These are phyloP conservation scores for Yamadazyma laniorum DNA, from an alignment of 805 yeast genomes.

Conservation along the genomic window DNA sequence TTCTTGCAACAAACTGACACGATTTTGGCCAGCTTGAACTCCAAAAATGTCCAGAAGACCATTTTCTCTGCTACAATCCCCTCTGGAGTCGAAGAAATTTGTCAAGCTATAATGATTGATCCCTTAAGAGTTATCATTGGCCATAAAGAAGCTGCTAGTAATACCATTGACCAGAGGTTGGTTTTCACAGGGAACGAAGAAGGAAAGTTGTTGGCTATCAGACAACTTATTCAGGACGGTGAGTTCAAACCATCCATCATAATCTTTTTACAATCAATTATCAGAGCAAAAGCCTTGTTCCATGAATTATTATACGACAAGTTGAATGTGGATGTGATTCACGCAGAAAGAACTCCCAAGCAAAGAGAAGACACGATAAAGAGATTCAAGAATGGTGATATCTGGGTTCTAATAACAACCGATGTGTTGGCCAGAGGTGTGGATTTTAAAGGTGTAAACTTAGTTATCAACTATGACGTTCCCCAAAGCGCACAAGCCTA, in stretches of 20 bases:
- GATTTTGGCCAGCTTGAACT: slow-evolving; percentile 60
- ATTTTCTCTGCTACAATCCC: slow-evolving; percentile 96
- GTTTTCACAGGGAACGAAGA: slow-evolving; percentile 90
- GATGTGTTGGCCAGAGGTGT: slow-evolving; percentile 96
- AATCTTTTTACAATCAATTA: slow-evolving; percentile 86
- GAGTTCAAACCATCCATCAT: slow-evolving; percentile 91
- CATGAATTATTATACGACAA: slow-evolving; percentile 91
- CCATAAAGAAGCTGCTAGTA: slow-evolving; percentile 89
- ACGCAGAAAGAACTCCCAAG: slow-evolving; percentile 85
- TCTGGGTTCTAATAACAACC: slow-evolving; percentile 96
- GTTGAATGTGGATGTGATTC: slow-evolving; percentile 91
- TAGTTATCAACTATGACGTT: slow-evolving; percentile 94
- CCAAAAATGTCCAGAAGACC: slow-evolving; percentile 58
- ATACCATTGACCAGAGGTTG: slow-evolving; percentile 76
- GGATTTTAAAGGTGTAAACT: slow-evolving; percentile 91
- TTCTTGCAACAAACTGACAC: slow-evolving; percentile 91
- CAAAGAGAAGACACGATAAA: slow-evolving; percentile 86
- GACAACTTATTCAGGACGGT: slow-evolving; percentile 82
- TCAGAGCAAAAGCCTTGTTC: slow-evolving; percentile 91
- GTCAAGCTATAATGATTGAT: slow-evolving; percentile 78
- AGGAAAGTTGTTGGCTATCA: slow-evolving; percentile 88
- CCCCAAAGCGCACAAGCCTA: slow-evolving; percentile 93
- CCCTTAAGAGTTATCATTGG: slow-evolving; percentile 88
- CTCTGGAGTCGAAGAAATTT: slow-evolving; percentile 86
- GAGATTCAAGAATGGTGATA: slow-evolving; percentile 81